Conservation (phyloP, 1,139 yeast genomes). For the Hanseniaspora gamundiae region DNA sequence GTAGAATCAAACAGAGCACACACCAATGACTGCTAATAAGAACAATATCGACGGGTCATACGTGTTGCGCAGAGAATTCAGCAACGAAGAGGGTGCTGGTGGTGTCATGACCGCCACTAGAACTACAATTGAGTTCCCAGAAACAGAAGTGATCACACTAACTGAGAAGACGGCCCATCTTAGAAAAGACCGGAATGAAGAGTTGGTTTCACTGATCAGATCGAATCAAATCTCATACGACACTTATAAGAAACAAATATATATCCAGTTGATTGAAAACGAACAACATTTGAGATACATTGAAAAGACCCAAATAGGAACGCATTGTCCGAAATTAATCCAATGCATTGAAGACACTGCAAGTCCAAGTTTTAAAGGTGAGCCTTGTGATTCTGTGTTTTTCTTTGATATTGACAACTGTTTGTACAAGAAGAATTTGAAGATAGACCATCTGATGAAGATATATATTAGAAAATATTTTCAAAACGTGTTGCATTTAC, state of each 20-base stretch:
- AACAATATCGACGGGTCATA: too few species aligned
- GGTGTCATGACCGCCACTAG: too few species aligned
- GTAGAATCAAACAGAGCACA: too few species aligned
- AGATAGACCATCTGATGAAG: constrained; percentile 81
- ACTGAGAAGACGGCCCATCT: too few species aligned
- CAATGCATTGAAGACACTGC: background rate
- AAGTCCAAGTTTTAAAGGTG: constrained; percentile 10
- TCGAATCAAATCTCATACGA: background rate
- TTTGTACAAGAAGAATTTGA: constrained; percentile 59
- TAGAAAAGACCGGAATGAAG: background rate
- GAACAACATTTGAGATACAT: background rate
- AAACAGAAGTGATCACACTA: too few species aligned
- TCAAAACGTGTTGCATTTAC: constrained; percentile 44
- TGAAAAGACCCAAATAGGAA: constrained; percentile 1
- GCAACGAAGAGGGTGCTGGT: too few species aligned
- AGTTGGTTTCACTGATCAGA: background rate
- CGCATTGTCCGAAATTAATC: background rate
- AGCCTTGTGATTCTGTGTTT: constrained; percentile 34
- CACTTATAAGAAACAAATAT: background rate
- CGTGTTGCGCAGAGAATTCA: too few species aligned
- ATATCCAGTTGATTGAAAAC: background rate
- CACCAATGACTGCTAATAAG: too few species aligned
- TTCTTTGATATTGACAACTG: constrained; percentile 92
- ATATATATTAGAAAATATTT: constrained; percentile 73
- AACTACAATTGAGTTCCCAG: too few species aligned